Evolutionary conservation across 441 rosid genomes (phyloP).

Genomic region (Capsella rubella): DNA sequence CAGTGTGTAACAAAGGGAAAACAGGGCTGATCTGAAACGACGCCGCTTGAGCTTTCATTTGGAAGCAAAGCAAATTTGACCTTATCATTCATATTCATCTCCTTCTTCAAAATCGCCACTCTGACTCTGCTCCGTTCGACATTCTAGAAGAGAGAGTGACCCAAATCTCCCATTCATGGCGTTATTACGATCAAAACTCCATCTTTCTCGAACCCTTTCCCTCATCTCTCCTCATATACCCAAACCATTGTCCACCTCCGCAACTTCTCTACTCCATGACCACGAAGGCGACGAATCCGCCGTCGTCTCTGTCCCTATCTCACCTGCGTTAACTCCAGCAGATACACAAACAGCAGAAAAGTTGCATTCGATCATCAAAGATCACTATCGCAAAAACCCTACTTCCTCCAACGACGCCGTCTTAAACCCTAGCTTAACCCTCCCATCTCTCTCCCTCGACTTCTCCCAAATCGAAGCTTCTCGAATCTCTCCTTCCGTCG

Average conservation of each 20-base stretch:
- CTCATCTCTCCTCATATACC: slow-evolving; percentile 39
- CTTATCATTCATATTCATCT: neutral
- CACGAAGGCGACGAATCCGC: slow-evolving; percentile 42
- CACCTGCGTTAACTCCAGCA: slow-evolving; percentile 50
- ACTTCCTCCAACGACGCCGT: slow-evolving; percentile 41
- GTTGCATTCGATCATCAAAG: slow-evolving; percentile 68
- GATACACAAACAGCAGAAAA: slow-evolving; percentile 59
- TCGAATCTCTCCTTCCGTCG: slow-evolving; percentile 55
- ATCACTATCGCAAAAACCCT: slow-evolving; percentile 83
- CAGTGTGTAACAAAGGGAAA: too few species aligned
- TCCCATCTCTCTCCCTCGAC: slow-evolving; percentile 65
- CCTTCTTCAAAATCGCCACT: neutral
- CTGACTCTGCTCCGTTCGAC: neutral
- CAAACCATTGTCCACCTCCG: slow-evolving; percentile 43
- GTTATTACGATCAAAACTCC: slow-evolving; percentile 45
- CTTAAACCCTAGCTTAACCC: slow-evolving; percentile 53
- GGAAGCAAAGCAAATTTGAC: slow-evolving; percentile 24
- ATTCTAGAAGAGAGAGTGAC: neutral
- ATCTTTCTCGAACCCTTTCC: slow-evolving; percentile 33
- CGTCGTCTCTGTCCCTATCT: slow-evolving; percentile 9
- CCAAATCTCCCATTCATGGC: slow-evolving; percentile 51
- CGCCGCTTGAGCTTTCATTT: too few species aligned
- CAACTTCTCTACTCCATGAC: slow-evolving; percentile 41
- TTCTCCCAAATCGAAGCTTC: slow-evolving; percentile 58
- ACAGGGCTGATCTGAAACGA: too few species aligned